Conservation (phyloP, 2,329 filamentous ascomycete genomes). For the Daldinia sp. region DNA sequence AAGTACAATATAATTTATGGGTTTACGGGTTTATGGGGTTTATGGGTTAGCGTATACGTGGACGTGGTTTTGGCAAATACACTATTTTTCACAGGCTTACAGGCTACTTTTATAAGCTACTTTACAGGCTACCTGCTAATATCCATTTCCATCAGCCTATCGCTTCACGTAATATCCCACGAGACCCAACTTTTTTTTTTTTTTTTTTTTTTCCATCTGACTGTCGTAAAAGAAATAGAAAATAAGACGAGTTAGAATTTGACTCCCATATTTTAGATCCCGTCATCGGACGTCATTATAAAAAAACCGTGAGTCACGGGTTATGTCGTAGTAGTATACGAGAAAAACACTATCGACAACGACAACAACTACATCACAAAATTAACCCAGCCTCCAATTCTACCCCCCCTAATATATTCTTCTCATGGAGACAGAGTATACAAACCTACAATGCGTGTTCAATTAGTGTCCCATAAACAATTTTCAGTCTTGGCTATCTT, state of each 20-base stretch:
- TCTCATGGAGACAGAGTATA: too few relatives aligned
- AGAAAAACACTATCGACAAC: background rate
- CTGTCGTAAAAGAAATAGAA: background rate
- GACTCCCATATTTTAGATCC: conserved; percentile 16
- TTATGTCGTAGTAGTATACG: background rate
- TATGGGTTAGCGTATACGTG: conserved; percentile 18
- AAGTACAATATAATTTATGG: too few relatives aligned
- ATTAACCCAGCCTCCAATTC: too few relatives aligned
- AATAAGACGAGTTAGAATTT: conserved; percentile 2
- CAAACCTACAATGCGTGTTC: too few relatives aligned
- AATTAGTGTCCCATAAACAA: too few relatives aligned
- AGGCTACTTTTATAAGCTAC: too few relatives aligned
- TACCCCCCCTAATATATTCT: too few relatives aligned
- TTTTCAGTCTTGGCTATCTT: too few relatives aligned
- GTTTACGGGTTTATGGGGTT: too few relatives aligned
- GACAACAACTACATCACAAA: too few relatives aligned
- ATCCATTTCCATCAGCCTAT: conserved; percentile 26
- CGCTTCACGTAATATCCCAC: conserved; percentile 18
- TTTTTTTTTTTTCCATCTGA: background rate
- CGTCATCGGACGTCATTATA: conserved; percentile 31
- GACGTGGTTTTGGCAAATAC: background rate
- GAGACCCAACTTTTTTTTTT: conserved; percentile 27
- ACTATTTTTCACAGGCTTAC: too few relatives aligned
- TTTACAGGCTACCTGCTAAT: conserved; percentile 3
- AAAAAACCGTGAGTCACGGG: conserved; percentile 26